A percentile compares a stretch with the other conserved stretches of the same genome.
Conservation (phyloP, 305 asterid genomes). For the Plantago rigida region DNA sequence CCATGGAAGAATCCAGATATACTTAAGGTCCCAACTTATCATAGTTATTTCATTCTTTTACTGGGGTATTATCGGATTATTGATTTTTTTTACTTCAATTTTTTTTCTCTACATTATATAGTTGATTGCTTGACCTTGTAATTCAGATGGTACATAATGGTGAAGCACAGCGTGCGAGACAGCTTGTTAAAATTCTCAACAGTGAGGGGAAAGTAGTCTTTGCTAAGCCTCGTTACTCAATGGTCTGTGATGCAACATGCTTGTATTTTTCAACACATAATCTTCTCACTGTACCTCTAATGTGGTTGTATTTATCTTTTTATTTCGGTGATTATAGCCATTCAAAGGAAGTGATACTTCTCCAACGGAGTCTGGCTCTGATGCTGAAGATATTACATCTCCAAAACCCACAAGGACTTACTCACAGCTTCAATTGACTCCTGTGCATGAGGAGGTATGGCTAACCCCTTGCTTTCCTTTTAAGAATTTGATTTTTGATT, state of each 20-base stretch:
- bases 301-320: too few relatives aligned
- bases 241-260: conserved; percentile 32
- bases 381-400: conserved; percentile 91
- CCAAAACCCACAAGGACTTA: conserved; percentile 72
- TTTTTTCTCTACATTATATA: not conserved
- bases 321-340: conserved; percentile 28
- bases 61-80: too few relatives aligned
- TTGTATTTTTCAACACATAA: conserved; percentile 7
- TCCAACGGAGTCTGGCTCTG: conserved; percentile 96
- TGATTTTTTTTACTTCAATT: not conserved
- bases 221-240: conserved; percentile 58
- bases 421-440: conserved; percentile 84
- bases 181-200: conserved; percentile 81
- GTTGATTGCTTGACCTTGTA: conserved; percentile 21
- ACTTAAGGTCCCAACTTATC: conserved; percentile 45
- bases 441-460: conserved; percentile 92
- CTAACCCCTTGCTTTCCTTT: not conserved
- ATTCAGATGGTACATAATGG: conserved; percentile 77
- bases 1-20: conserved; percentile 94
- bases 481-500: conserved; percentile 19
- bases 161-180: conserved; percentile 75
- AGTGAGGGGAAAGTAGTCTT: conserved; percentile 85
- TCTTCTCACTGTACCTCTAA: not conserved
- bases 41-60: too few relatives aligned
- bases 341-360: conserved; percentile 88